Percentiles rank a stretch among this genome's conserved stretches.
Evolutionary conservation across 345 rosid species (phyloP).

Genomic region (Brassica incana): DNA sequence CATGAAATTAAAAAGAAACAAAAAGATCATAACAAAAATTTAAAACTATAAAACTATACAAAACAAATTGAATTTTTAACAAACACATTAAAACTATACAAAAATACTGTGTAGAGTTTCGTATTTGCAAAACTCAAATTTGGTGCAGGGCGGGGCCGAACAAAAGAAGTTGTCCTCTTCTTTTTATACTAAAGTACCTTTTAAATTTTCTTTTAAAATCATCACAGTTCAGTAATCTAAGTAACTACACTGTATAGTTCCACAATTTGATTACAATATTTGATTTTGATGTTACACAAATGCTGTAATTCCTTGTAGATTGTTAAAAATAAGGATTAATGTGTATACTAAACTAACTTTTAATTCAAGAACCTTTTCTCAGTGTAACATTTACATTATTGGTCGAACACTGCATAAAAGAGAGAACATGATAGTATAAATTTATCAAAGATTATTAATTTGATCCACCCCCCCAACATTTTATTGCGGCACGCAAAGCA

Average conservation of each 20-base stretch:
- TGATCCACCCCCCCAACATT: background rate
- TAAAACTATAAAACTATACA: background rate
- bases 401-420: constrained; percentile 3
- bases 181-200: constrained; percentile 10
- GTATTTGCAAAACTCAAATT: constrained; percentile 2
- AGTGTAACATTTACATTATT: background rate
- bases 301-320: background rate
- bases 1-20: background rate
- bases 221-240: constrained; percentile 8
- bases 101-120: background rate
- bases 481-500: background rate
- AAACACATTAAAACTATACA: background rate
- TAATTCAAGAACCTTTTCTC: background rate
- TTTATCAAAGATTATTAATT: no score
- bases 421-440: no score
- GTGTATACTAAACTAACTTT: background rate
- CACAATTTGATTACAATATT: background rate
- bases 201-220: background rate
- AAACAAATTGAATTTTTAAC: background rate
- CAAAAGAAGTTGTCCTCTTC: constrained; percentile 36
- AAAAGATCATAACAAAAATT: background rate
- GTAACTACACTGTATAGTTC: background rate
- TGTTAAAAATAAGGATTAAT: background rate
- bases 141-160: constrained; percentile 31
- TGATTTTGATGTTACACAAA: background rate